phyloP scores from a whole-genome alignment of 805 yeast species.

The Saccharomyces eubayanus region DNA sequence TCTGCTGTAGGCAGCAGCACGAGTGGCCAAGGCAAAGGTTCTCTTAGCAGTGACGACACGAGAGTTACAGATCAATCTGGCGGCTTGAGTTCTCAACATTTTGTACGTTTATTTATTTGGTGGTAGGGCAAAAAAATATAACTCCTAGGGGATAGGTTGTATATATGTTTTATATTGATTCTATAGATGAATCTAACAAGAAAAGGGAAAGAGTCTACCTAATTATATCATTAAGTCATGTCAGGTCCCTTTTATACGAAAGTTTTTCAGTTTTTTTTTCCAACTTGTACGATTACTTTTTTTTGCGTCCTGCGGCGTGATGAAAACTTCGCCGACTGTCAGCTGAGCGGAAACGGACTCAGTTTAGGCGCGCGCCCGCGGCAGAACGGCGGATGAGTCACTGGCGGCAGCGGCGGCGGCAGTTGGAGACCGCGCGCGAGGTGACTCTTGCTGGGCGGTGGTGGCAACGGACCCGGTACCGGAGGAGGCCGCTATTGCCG shows the following conservation, averaged over 20 bases:
- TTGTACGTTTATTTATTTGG: not conserved
- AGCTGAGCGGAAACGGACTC: not conserved
- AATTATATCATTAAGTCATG: not conserved
- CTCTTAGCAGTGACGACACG: conserved; percentile 50
- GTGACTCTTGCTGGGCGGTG: not conserved
- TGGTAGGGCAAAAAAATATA: not conserved
- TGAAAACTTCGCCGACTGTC: not conserved
- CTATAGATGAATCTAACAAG: not conserved
- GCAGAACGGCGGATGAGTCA: not conserved
- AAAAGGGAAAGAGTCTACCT: not conserved
- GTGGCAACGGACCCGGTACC: not conserved
- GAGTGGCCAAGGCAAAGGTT: conserved; percentile 47
- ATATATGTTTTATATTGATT: not conserved
- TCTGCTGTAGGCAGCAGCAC: conserved; percentile 40
- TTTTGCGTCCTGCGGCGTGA: not conserved
- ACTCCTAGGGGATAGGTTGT: not conserved
- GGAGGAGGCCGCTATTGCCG: not conserved
- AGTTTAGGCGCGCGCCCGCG: not conserved
- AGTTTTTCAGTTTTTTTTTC: not conserved
- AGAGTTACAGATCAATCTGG: conserved; percentile 35
- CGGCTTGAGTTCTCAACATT: conserved; percentile 38
- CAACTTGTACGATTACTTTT: not conserved
- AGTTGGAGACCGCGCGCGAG: too few species aligned
- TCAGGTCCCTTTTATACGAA: not conserved
- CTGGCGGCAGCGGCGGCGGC: not conserved